A percentile compares a stretch with the other conserved stretches of the same genome.
Conservation (phyloP, 1,284 basidiomycete genomes). For the Melampsora americana region DNA sequence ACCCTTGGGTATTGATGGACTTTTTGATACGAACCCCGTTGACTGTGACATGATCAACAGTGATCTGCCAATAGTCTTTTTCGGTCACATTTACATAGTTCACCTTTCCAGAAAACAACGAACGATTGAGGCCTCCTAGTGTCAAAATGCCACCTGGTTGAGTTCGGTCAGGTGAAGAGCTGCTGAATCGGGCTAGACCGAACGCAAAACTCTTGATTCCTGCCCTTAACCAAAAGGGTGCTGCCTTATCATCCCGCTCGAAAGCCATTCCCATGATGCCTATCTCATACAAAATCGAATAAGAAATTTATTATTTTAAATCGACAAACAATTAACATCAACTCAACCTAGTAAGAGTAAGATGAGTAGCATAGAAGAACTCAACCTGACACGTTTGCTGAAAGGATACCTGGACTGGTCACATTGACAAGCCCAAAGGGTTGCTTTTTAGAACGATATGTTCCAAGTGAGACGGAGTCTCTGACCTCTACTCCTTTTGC, state of each 20-base stretch:
- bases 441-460: constrained; percentile 51
- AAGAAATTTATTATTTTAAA: not conserved
- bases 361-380: not conserved
- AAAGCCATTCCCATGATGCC: constrained; percentile 5
- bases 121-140: not conserved
- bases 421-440: constrained; percentile 51
- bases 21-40: too few relatives aligned
- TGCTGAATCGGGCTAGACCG: not conserved
- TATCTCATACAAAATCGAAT: not conserved
- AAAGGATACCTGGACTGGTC: constrained; percentile 12
- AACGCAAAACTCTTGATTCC: not conserved
- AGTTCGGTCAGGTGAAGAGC: not conserved
- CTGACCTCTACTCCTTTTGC: constrained; percentile 67
- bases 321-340: not conserved
- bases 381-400: constrained; percentile 32
- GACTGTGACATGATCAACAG: too few relatives aligned
- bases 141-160: not conserved
- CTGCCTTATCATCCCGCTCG: not conserved
- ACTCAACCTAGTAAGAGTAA: not conserved
- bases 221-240: not conserved
- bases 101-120: too few relatives aligned
- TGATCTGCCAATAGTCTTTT: too few relatives aligned
- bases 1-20: too few relatives aligned
- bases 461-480: constrained; percentile 59
- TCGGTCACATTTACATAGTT: too few relatives aligned